phyloP scores from a whole-genome alignment of 2,329 filamentous ascomycete species.

The Fusarium newnesense region DNA sequence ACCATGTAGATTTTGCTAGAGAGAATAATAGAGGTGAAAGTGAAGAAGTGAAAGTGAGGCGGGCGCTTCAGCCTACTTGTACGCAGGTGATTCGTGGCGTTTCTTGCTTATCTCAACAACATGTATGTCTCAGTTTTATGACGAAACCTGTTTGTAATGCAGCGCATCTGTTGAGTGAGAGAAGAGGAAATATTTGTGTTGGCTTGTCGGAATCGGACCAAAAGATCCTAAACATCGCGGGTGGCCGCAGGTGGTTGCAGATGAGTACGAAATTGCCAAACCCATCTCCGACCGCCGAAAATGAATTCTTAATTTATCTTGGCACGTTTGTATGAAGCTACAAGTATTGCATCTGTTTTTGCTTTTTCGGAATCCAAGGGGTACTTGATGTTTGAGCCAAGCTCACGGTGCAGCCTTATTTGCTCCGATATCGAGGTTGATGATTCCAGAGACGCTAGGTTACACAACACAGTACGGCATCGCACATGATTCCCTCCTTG shows the following conservation, averaged over 20 bases:
- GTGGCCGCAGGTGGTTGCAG: neutral
- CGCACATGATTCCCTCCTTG: neutral
- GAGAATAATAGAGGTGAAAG: neutral
- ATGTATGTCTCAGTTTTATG: constrained; percentile 1
- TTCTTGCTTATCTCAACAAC: neutral
- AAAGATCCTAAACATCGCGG: neutral
- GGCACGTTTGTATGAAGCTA: neutral
- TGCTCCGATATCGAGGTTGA: neutral
- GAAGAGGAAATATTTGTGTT: neutral
- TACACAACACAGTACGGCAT: neutral
- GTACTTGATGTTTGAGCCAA: neutral
- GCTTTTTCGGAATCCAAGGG: neutral
- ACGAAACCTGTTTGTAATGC: neutral
- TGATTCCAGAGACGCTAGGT: neutral
- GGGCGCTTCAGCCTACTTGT: neutral
- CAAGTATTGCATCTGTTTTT: neutral
- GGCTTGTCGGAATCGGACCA: neutral
- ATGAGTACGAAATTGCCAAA: neutral
- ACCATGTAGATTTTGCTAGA: neutral
- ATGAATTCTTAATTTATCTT: neutral
- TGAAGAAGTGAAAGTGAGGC: neutral
- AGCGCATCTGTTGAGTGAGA: neutral
- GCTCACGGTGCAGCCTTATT: neutral
- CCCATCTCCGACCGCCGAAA: neutral
- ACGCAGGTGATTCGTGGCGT: neutral